Conservation (phyloP, 108 stramenopile genomes). For the Nitzschia sp. region DNA sequence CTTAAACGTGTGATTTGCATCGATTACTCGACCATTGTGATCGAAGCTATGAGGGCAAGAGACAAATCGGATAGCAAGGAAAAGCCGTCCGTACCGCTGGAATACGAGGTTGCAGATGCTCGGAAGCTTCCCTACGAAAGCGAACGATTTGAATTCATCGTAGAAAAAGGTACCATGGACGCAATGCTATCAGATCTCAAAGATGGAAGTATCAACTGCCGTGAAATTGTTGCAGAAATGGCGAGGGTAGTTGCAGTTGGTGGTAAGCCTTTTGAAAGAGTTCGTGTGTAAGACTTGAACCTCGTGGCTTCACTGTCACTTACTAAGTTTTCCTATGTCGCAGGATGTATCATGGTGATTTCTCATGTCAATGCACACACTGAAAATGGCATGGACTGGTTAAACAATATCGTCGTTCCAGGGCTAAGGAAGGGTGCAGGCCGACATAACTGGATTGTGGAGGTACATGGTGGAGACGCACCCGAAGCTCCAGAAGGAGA, state of each 20-base stretch:
- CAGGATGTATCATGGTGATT: constrained; percentile 58
- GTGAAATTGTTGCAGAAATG: constrained; percentile 63
- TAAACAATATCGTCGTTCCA: constrained; percentile 57
- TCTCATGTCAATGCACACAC: constrained; percentile 73
- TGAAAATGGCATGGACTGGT: constrained; percentile 60
- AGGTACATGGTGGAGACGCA: constrained; percentile 78
- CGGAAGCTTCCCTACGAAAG: constrained; percentile 45
- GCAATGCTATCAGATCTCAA: constrained; percentile 77
- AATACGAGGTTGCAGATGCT: constrained; percentile 61
- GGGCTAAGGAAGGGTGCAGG: constrained; percentile 50
- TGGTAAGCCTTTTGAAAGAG: no score
- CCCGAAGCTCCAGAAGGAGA: constrained; percentile 16
- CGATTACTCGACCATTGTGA: constrained; percentile 69
- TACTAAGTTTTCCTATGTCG: no score
- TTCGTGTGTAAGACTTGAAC: no score
- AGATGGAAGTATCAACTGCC: constrained; percentile 50
- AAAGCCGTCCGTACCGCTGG: constrained; percentile 18
- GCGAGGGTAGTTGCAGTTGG: constrained; percentile 50
- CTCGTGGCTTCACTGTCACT: no score
- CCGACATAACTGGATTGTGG: constrained; percentile 53
- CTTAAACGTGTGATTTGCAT: constrained; percentile 56
- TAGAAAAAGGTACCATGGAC: constrained; percentile 89
- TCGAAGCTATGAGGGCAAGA: constrained; percentile 49
- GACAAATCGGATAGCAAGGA: background rate
- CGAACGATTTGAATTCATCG: constrained; percentile 52